Evolutionary conservation across 2,329 filamentous ascomycete genomes (phyloP).

Genomic region (Aschersonia sp.): DNA sequence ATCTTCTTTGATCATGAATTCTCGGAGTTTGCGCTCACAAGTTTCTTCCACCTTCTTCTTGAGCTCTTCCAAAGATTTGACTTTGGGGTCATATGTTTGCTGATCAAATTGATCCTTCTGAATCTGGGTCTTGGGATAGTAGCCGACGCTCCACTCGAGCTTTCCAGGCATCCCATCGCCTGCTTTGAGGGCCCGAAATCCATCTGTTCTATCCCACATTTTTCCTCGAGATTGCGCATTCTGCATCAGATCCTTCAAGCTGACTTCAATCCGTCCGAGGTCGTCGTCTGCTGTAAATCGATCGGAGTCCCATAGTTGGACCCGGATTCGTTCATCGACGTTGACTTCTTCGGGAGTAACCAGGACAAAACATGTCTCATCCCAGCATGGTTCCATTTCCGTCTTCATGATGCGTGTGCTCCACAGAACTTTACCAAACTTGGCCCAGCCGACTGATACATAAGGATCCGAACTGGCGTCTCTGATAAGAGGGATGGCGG

Average conservation of each 20-base stretch:
- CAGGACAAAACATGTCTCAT: constrained; percentile 55
- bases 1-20: constrained; percentile 33
- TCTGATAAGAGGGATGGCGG: constrained; percentile 42
- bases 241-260: constrained; percentile 50
- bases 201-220: constrained; percentile 48
- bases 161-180: constrained; percentile 56
- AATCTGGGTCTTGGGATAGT: constrained; percentile 53
- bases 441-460: constrained; percentile 60
- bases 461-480: constrained; percentile 54
- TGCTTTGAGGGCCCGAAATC: constrained; percentile 48
- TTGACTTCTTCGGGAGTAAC: constrained; percentile 59
- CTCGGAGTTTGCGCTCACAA: constrained; percentile 49
- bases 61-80: constrained; percentile 43
- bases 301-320: constrained; percentile 67
- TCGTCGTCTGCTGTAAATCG: constrained; percentile 60
- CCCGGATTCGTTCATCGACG: constrained; percentile 51
- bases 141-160: constrained; percentile 55
- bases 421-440: constrained; percentile 53
- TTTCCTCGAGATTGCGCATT: constrained; percentile 41
- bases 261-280: constrained; percentile 56
- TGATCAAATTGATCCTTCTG: constrained; percentile 44
- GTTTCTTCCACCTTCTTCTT: constrained; percentile 38
- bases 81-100: constrained; percentile 43
- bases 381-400: constrained; percentile 56
- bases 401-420: constrained; percentile 47